These are phyloP conservation scores for Hortaea sp. DNA, from an alignment of 2,329 filamentous ascomycete genomes.

Conservation along the genomic window DNA sequence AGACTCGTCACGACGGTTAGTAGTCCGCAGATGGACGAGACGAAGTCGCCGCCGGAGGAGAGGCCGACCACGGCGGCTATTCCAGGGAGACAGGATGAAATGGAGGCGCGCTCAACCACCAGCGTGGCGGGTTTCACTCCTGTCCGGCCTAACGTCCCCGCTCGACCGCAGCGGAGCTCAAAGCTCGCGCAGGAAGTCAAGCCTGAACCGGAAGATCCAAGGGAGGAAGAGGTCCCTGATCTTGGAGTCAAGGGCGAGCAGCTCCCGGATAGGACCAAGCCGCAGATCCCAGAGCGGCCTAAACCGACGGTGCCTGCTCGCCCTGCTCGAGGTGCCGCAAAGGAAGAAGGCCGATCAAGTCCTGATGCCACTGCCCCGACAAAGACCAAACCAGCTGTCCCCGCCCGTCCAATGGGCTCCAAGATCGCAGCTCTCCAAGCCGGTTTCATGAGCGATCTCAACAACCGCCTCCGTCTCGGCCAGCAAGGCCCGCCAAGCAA, in stretches of 20 bases:
- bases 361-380: constrained; percentile 29
- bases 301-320: constrained; percentile 55
- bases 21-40: constrained; percentile 23
- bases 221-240: constrained; percentile 11
- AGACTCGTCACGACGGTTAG: constrained; percentile 66
- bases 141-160: constrained; percentile 18
- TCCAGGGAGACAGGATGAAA: constrained; percentile 10
- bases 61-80: constrained; percentile 13
- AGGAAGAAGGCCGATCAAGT: constrained; percentile 4
- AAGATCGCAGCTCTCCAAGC: constrained; percentile 90
- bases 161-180: constrained; percentile 19
- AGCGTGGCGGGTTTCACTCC: constrained; percentile 14
- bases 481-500: constrained; percentile 59
- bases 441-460: constrained; percentile 86
- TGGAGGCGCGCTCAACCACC: constrained; percentile 15
- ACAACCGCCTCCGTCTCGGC: constrained; percentile 77
- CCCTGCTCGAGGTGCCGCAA: constrained; percentile 42
- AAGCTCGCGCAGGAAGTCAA: constrained; percentile 22
- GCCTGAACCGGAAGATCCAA: constrained; percentile 6
- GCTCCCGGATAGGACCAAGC: constrained; percentile 52
- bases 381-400: constrained; percentile 76
- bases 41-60: constrained; percentile 18
- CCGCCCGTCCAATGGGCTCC: constrained; percentile 63
- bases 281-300: constrained; percentile 50
- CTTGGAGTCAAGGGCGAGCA: constrained; percentile 37